These are phyloP conservation scores for Kodamaea derodonti DNA, from an alignment of 1,139 yeast genomes.

Conservation along the genomic window DNA sequence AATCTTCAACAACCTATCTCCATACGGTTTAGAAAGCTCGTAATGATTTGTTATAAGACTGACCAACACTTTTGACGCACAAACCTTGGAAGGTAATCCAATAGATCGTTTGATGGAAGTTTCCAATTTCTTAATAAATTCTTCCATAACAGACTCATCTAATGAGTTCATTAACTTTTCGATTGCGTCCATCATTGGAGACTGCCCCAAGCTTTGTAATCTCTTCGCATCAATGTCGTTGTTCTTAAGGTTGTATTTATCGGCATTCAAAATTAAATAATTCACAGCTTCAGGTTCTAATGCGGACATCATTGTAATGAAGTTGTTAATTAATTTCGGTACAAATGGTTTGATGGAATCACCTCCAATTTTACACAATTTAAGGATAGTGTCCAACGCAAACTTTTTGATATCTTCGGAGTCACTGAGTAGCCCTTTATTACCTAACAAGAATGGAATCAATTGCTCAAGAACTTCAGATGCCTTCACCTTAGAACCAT, in stretches of 20 bases:
- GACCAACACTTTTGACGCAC: conserved; percentile 75
- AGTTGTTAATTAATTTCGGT: conserved; percentile 64
- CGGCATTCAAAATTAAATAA: conserved; percentile 83
- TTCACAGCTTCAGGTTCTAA: conserved; percentile 90
- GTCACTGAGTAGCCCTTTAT: conserved; percentile 75
- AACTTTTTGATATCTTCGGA: conserved; percentile 81
- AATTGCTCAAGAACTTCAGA: conserved; percentile 53
- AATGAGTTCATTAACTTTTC: conserved; percentile 63
- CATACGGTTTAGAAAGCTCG: conserved; percentile 53
- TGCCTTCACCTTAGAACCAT: conserved; percentile 38
- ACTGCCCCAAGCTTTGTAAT: conserved; percentile 65
- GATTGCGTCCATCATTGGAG: conserved; percentile 88
- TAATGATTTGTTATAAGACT: conserved; percentile 57
- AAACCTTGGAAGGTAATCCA: conserved; percentile 89
- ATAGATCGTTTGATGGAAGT: conserved; percentile 62
- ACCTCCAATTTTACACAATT: conserved; percentile 62
- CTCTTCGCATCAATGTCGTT: conserved; percentile 77
- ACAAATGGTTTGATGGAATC: conserved; percentile 62
- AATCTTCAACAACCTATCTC: conserved; percentile 57
- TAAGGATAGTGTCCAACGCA: conserved; percentile 69
- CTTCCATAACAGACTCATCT: conserved; percentile 50
- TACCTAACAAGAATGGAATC: conserved; percentile 77
- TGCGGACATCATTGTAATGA: conserved; percentile 73
- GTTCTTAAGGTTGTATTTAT: conserved; percentile 71
- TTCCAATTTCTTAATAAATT: conserved; percentile 46